Evolutionary conservation across 176 grass and related monocot genomes (phyloP).

Genomic region (Zoysia japonica): DNA sequence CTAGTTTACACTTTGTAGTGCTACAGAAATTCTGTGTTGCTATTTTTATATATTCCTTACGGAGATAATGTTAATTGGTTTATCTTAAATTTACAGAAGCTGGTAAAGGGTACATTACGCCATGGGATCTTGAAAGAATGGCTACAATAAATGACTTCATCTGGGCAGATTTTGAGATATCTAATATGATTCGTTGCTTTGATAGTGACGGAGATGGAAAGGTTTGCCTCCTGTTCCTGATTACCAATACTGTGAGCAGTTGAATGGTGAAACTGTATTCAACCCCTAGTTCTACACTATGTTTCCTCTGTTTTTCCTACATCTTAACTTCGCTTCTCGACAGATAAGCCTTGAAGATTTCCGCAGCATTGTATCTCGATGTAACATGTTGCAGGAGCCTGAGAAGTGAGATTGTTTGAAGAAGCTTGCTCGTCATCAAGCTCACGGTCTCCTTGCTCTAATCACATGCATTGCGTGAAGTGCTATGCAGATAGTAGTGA

Average conservation of each 20-base stretch:
- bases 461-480: not conserved
- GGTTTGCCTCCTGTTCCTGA: constrained; percentile 38
- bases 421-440: not conserved
- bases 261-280: not conserved
- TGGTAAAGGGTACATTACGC: constrained; percentile 85
- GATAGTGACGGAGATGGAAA: constrained; percentile 80
- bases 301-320: not conserved
- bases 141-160: constrained; percentile 77
- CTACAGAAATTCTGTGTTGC: not conserved
- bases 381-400: constrained; percentile 78
- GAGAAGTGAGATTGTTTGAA: constrained; percentile 32
- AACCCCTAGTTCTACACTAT: not conserved
- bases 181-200: constrained; percentile 84
- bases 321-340: constrained; percentile 11
- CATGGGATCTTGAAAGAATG: constrained; percentile 78
- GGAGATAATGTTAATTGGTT: constrained; percentile 17
- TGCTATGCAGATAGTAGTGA: not conserved
- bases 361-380: constrained; percentile 62
- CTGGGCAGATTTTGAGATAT: constrained; percentile 81
- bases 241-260: no score
- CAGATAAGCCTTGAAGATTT: constrained; percentile 93
- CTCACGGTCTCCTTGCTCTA: not conserved
- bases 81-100: constrained; percentile 55
- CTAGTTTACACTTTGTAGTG: not conserved
- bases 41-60: constrained; percentile 23